Percentiles rank a stretch among this genome's conserved stretches.
Conservation (phyloP, 306 rosid genomes). For the Quercus engelmannii region DNA sequence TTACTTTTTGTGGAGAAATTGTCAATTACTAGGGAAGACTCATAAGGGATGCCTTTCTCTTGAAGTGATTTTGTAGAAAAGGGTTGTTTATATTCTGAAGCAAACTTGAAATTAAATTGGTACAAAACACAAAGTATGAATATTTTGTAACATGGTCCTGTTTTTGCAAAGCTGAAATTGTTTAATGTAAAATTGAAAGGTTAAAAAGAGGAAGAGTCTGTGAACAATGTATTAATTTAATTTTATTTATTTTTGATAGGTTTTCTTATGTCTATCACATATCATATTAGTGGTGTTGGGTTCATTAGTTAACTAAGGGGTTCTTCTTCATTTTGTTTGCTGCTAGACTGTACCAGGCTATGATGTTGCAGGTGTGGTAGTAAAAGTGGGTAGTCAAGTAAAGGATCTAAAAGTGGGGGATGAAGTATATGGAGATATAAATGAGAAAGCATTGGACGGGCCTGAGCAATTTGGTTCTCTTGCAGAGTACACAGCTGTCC, state of each 20-base stretch:
- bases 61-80: too few species aligned
- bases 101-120: too few species aligned
- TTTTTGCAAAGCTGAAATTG: too few species aligned
- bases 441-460: conserved; percentile 84
- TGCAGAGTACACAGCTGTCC: conserved; percentile 92
- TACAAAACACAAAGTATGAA: too few species aligned
- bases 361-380: conserved; percentile 90
- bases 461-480: conserved; percentile 86
- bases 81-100: too few species aligned
- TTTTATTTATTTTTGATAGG: neutral
- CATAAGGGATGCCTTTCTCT: too few species aligned
- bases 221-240: neutral
- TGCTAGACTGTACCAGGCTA: conserved; percentile 91
- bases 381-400: conserved; percentile 72
- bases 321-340: conserved; percentile 16
- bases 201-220: neutral
- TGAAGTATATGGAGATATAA: conserved; percentile 82
- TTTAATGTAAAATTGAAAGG: too few species aligned
- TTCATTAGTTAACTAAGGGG: neutral
- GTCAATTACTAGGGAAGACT: neutral
- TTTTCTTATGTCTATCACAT: neutral
- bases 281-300: neutral
- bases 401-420: conserved; percentile 79
- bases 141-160: too few species aligned
- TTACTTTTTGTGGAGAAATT: neutral